Evolutionary conservation across 2,329 filamentous ascomycete genomes (phyloP).

Genomic region (Xylariaceae sp.): DNA sequence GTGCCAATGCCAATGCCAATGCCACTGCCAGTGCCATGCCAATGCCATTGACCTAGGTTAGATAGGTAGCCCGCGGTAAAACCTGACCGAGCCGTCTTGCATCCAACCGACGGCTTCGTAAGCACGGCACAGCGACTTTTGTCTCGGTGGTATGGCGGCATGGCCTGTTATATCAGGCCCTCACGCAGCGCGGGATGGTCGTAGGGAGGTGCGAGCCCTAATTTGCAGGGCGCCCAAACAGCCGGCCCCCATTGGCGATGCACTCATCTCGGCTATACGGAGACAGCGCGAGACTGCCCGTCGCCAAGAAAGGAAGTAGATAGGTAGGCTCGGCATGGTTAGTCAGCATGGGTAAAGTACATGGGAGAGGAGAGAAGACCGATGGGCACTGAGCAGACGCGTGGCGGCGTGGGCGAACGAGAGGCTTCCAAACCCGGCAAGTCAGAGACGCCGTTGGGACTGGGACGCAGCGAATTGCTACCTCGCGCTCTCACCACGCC

Average conservation of each 20-base stretch:
- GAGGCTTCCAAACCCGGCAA: conserved; percentile 21
- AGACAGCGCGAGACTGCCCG: conserved; percentile 18
- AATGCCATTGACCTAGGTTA: too few relatives aligned
- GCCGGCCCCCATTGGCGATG: conserved; percentile 15
- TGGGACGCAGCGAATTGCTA: too few relatives aligned
- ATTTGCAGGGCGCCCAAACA: conserved; percentile 9
- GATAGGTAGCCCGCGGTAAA: conserved; percentile 4
- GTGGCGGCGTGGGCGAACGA: conserved; percentile 14
- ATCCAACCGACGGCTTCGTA: conserved; percentile 18
- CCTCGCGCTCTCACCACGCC: too few relatives aligned
- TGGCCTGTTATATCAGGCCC: conserved; percentile 15
- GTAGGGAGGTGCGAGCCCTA: conserved; percentile 3
- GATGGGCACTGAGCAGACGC: conserved; percentile 9
- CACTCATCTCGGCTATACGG: conserved; percentile 24
- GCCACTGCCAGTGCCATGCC: too few relatives aligned
- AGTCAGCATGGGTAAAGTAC: conserved; percentile 19
- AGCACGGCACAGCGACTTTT: conserved; percentile 14
- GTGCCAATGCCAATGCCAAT: conserved; percentile 10
- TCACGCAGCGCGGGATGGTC: conserved; percentile 11
- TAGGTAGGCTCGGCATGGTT: conserved; percentile 15
- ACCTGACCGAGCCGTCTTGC: conserved; percentile 19
- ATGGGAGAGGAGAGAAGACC: conserved; percentile 2
- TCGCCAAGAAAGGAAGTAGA: conserved; percentile 22
- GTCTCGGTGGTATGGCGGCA: conserved; percentile 13
- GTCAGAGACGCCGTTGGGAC: too few relatives aligned